Evolutionary conservation across 768 basidiomycete species (phyloP).

Genomic region (Auricularia auricula-judae): DNA sequence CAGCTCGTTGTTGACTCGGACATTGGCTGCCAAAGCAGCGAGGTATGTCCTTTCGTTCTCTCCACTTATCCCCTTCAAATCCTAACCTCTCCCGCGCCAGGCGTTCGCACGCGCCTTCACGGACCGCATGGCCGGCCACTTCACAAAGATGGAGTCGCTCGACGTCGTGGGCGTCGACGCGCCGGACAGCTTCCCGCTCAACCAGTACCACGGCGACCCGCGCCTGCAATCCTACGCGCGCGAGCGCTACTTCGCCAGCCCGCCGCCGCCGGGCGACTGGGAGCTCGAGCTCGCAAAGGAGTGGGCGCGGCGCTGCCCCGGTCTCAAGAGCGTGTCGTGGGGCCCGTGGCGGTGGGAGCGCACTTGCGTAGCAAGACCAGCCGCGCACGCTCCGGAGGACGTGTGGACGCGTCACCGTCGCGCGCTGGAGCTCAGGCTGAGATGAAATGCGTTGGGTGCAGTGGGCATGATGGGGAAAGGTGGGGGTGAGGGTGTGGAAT

Average conservation of each 20-base stretch:
- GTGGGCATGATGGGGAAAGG: too few relatives aligned
- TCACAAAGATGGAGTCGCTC: not conserved
- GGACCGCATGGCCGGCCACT: not conserved
- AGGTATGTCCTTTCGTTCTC: not conserved
- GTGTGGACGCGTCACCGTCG: not conserved
- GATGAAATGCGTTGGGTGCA: too few relatives aligned
- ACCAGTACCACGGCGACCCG: not conserved
- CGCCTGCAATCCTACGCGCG: not conserved
- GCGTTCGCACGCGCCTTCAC: not conserved
- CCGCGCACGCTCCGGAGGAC: not conserved
- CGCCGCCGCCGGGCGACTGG: not conserved
- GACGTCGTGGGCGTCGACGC: not conserved
- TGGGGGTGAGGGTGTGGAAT: too few relatives aligned
- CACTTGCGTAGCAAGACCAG: too few relatives aligned
- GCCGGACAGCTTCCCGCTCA: not conserved
- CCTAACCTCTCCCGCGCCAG: not conserved
- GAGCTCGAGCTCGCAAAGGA: not conserved
- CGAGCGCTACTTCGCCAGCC: not conserved
- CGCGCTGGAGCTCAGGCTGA: not conserved
- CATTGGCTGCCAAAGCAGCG: not conserved
- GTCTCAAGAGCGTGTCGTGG: not conserved
- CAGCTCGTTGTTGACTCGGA: not conserved
- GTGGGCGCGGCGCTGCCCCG: not conserved
- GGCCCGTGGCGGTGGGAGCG: not conserved
- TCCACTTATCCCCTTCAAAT: not conserved